These are phyloP conservation scores for Yamadazyma blattariae DNA, from an alignment of 1,139 yeast species.

Conservation along the genomic window DNA sequence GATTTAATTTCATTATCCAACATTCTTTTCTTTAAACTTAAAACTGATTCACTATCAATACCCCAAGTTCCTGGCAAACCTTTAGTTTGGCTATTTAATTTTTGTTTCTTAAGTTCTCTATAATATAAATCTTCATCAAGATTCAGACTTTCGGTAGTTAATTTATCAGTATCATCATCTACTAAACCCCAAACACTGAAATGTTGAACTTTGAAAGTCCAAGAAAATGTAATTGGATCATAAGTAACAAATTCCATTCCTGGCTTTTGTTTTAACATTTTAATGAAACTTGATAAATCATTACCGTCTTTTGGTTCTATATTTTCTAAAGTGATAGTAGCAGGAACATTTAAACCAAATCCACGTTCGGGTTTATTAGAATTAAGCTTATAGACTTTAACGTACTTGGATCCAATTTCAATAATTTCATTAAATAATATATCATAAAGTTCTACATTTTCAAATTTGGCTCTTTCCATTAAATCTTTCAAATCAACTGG, in stretches of 20 bases:
- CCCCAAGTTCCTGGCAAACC: slow-evolving; percentile 34
- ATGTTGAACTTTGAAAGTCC: slow-evolving; percentile 86
- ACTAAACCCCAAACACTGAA: slow-evolving; percentile 92
- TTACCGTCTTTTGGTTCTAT: slow-evolving; percentile 45
- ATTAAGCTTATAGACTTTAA: slow-evolving; percentile 66
- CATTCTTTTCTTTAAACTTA: slow-evolving; percentile 11
- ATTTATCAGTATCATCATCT: slow-evolving; percentile 24
- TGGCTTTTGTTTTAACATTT: slow-evolving; percentile 41
- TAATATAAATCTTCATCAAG: slow-evolving; percentile 26
- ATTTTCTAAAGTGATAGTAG: slow-evolving; percentile 73
- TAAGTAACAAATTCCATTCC: slow-evolving; percentile 82
- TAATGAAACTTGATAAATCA: slow-evolving; percentile 37
- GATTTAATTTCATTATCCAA: slow-evolving; percentile 10
- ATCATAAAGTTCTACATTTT: slow-evolving; percentile 23
- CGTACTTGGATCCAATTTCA: slow-evolving; percentile 52
- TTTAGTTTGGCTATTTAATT: slow-evolving; percentile 24
- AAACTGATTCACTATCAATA: slow-evolving; percentile 6
- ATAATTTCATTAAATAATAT: slow-evolving; percentile 58
- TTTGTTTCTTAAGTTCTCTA: slow-evolving; percentile 37
- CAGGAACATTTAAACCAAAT: slow-evolving; percentile 77
- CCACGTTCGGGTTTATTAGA: slow-evolving; percentile 62
- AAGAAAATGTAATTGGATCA: slow-evolving; percentile 70
- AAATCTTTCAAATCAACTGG: slow-evolving; percentile 69
- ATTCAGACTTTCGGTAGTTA: slow-evolving; percentile 14
- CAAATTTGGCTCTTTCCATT: slow-evolving; percentile 25